Percentiles rank a stretch among this genome's conserved stretches.
Evolutionary conservation across 805 yeast genomes (phyloP).

Genomic region (Candida caryicola): DNA sequence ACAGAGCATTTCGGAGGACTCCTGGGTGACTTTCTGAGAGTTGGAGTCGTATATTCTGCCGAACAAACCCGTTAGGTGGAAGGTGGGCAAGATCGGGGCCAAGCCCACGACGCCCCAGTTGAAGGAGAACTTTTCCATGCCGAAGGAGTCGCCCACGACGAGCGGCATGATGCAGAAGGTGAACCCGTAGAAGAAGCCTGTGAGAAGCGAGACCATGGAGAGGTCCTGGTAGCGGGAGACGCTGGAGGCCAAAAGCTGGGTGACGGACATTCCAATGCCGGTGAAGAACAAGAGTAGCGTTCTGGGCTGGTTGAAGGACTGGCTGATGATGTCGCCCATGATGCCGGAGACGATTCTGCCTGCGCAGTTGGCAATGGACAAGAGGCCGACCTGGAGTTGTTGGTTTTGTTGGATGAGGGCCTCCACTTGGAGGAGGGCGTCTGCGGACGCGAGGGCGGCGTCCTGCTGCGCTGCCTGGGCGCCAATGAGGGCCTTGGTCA

Average conservation of each 20-base stretch:
- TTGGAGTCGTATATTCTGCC: slow-evolving; percentile 60
- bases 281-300: slow-evolving; percentile 57
- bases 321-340: slow-evolving; percentile 57
- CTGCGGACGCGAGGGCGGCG: neutral
- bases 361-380: slow-evolving; percentile 62
- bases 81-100: slow-evolving; percentile 63
- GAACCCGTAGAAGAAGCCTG: slow-evolving; percentile 73
- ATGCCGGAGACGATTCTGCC: slow-evolving; percentile 68
- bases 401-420: slow-evolving; percentile 52
- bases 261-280: slow-evolving; percentile 40
- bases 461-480: slow-evolving; percentile 7
- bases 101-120: slow-evolving; percentile 73
- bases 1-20: slow-evolving; percentile 19
- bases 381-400: slow-evolving; percentile 68
- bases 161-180: slow-evolving; percentile 72
- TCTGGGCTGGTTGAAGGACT: slow-evolving; percentile 45
- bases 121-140: slow-evolving; percentile 61
- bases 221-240: slow-evolving; percentile 35
- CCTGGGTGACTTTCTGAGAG: slow-evolving; percentile 14
- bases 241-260: slow-evolving; percentile 49
- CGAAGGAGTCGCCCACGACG: slow-evolving; percentile 72
- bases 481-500: slow-evolving; percentile 38
- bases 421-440: slow-evolving; percentile 17
- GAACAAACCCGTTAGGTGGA: slow-evolving; percentile 57
- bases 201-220: slow-evolving; percentile 51